These are phyloP conservation scores for Nitzschia sp. DNA, from an alignment of 108 stramenopile species.

Conservation along the genomic window DNA sequence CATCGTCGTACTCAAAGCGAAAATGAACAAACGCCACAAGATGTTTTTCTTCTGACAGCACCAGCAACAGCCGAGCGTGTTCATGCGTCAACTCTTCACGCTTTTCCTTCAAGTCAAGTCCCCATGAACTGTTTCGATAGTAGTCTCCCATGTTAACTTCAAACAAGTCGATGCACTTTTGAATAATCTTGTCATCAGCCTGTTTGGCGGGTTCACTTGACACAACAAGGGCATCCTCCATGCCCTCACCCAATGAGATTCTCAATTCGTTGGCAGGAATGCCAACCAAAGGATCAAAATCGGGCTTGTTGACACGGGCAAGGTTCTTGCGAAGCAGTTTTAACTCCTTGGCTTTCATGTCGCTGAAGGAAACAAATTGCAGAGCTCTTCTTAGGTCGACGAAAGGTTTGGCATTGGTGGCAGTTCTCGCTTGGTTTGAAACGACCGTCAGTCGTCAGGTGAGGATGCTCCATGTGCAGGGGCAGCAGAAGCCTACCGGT, in stretches of 20 bases:
- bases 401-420: too few relatives aligned
- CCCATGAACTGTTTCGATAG: conserved; percentile 72
- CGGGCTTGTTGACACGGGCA: conserved; percentile 10
- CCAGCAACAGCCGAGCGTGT: conserved; percentile 66
- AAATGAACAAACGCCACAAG: conserved; percentile 70
- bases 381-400: background rate
- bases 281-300: conserved; percentile 21
- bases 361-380: background rate
- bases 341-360: conserved; percentile 38
- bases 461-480: too few relatives aligned
- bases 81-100: conserved; percentile 55
- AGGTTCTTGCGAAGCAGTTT: conserved; percentile 35
- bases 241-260: background rate
- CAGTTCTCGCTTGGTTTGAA: too few relatives aligned
- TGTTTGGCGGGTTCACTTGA: conserved; percentile 4
- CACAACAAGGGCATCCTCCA: conserved; percentile 13
- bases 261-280: background rate
- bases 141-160: conserved; percentile 71
- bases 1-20: conserved; percentile 82
- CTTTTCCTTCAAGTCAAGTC: conserved; percentile 71
- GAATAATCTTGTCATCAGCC: conserved; percentile 6
- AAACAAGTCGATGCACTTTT: conserved; percentile 53
- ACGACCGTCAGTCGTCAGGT: too few relatives aligned
- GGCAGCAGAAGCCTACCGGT: too few relatives aligned
- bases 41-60: background rate